Conservation (phyloP, 768 basidiomycete genomes). For the Cantharellus cinnabarinus region DNA sequence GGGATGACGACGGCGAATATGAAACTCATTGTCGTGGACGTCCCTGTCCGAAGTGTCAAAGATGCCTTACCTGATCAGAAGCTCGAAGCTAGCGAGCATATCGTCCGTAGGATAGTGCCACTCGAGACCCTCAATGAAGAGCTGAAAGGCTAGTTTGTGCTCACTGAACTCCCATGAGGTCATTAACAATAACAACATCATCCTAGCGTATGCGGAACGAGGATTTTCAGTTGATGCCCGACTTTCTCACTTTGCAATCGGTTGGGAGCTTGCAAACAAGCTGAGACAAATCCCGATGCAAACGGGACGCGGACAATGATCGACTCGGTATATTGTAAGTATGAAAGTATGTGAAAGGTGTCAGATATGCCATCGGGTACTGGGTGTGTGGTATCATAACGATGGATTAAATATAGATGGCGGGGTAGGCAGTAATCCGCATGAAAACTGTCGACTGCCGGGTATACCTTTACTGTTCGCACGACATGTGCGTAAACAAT, state of each 20-base stretch:
- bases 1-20: slow-evolving; percentile 92
- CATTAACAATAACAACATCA: neutral
- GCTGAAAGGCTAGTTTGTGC: slow-evolving; percentile 15
- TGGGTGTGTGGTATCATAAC: no score
- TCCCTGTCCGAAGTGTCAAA: slow-evolving; percentile 29
- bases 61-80: slow-evolving; percentile 34
- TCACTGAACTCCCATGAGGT: neutral
- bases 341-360: no score
- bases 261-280: slow-evolving; percentile 10
- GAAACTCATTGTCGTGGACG: slow-evolving; percentile 60
- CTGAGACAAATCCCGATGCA: neutral
- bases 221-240: slow-evolving; percentile 21
- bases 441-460: no score
- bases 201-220: slow-evolving; percentile 17
- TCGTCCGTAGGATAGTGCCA: slow-evolving; percentile 18
- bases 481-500: no score
- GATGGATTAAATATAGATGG: no score
- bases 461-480: no score
- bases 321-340: no score
- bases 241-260: slow-evolving; percentile 18
- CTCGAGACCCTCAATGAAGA: slow-evolving; percentile 16
- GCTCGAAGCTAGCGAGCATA: slow-evolving; percentile 36
- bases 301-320: no score
- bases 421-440: no score
- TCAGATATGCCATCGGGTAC: no score